Evolutionary conservation across 106 monocot genomes (phyloP).

Genomic region (Agapanthus africanus): DNA sequence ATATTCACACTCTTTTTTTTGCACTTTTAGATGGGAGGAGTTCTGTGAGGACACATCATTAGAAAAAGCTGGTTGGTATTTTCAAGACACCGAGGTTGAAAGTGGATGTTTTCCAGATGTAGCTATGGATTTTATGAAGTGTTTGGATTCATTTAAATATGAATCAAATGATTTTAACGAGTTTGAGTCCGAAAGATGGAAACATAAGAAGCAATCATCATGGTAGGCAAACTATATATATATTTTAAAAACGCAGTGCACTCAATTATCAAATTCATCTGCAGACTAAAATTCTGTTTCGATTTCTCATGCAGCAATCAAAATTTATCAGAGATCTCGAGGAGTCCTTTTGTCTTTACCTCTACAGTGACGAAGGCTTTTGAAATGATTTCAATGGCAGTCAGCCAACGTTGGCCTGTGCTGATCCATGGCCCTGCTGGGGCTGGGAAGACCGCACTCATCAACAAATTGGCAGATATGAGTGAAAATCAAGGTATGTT

Average conservation of each 20-base stretch:
- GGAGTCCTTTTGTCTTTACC: constrained; percentile 49
- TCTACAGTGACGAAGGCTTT: constrained; percentile 54
- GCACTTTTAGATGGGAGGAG: constrained; percentile 56
- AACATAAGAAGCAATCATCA: constrained; percentile 14
- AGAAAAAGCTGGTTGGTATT: constrained; percentile 75
- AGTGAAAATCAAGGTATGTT: constrained; percentile 53
- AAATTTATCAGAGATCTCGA: constrained; percentile 1
- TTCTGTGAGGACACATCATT: constrained; percentile 77
- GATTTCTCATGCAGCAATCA: constrained; percentile 18
- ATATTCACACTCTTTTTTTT: neutral
- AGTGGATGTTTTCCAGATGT: constrained; percentile 14
- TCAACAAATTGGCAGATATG: constrained; percentile 49
- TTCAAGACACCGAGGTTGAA: constrained; percentile 31
- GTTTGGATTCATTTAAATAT: constrained; percentile 24
- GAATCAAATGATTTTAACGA: constrained; percentile 14
- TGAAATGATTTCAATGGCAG: constrained; percentile 71
- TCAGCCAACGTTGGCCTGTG: constrained; percentile 81
- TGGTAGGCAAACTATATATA: constrained; percentile 20
- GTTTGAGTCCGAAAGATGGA: constrained; percentile 5
- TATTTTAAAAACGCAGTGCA: neutral
- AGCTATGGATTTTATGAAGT: constrained; percentile 12
- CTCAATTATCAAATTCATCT: neutral
- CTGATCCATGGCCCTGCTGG: constrained; percentile 82
- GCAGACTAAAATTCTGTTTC: neutral
- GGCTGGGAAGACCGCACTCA: constrained; percentile 78